Conservation (phyloP, 129 eudicot genomes). For the Pittosporum tobira region DNA sequence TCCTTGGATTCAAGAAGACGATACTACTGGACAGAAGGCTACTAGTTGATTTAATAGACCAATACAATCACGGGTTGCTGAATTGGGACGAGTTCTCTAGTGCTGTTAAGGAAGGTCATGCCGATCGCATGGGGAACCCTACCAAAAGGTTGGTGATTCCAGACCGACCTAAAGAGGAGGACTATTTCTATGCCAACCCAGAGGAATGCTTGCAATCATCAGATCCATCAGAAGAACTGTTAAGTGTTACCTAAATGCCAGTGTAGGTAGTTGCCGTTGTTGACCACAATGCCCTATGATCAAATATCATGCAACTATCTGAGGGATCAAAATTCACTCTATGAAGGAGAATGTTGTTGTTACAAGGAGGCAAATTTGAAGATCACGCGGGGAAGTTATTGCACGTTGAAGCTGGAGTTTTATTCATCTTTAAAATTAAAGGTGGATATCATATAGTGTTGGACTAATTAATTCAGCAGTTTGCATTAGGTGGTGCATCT, state of each 20-base stretch:
- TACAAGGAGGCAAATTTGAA: slow-evolving; percentile 1
- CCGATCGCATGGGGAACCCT: slow-evolving; percentile 75
- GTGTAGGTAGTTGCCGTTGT: slow-evolving; percentile 5
- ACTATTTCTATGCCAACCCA: slow-evolving; percentile 85
- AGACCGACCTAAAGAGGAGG: slow-evolving; percentile 96
- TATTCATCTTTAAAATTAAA: slow-evolving; percentile 5
- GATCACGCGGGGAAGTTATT: not conserved
- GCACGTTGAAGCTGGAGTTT: slow-evolving; percentile 5
- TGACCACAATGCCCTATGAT: too few relatives aligned
- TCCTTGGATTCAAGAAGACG: slow-evolving; percentile 81
- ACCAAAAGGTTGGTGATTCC: slow-evolving; percentile 64
- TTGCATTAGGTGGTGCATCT: too few relatives aligned
- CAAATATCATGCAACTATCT: not conserved
- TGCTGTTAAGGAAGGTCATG: slow-evolving; percentile 70
- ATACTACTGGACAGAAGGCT: slow-evolving; percentile 65
- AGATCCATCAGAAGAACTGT: slow-evolving; percentile 41
- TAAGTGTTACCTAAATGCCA: slow-evolving; percentile 21
- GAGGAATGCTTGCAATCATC: slow-evolving; percentile 67
- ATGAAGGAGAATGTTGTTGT: slow-evolving; percentile 1
- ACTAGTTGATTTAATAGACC: slow-evolving; percentile 74
- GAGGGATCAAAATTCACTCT: not conserved
- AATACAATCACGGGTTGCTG: slow-evolving; percentile 46
- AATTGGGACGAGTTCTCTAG: slow-evolving; percentile 75
- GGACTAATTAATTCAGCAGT: too few relatives aligned
- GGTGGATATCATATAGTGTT: too few relatives aligned